Evolutionary conservation across 768 basidiomycete genomes (phyloP).

Genomic region (Lactarius quietus): DNA sequence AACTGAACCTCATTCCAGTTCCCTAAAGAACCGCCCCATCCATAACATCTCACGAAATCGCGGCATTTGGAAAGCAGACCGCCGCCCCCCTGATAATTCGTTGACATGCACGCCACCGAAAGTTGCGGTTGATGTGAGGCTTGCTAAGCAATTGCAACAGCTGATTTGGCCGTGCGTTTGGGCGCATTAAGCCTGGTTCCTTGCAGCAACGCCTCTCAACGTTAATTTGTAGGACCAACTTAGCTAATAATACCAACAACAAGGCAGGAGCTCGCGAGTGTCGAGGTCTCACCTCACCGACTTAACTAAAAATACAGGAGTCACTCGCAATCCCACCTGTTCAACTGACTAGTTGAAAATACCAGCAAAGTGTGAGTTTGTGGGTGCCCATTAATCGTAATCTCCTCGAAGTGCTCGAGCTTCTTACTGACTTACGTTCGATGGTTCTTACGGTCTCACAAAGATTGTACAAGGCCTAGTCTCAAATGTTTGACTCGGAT

Average conservation of each 20-base stretch:
- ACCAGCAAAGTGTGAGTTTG: neutral
- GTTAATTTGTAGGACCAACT: neutral
- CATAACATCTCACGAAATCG: neutral
- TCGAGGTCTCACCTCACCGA: no score
- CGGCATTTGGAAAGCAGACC: neutral
- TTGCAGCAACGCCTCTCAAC: neutral
- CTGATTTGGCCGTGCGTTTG: neutral
- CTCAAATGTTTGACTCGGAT: neutral
- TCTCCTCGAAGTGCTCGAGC: neutral
- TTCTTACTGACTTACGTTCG: neutral
- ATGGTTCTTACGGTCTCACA: neutral
- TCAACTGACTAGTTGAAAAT: neutral
- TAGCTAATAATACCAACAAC: neutral
- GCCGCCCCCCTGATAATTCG: no score
- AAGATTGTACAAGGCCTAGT: neutral
- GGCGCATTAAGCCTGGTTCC: neutral
- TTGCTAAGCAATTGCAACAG: neutral
- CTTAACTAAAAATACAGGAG: no score
- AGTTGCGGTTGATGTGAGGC: neutral
- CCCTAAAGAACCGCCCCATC: neutral
- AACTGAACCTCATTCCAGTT: neutral
- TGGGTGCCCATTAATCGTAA: neutral
- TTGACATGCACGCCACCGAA: neutral
- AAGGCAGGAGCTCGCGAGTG: no score
- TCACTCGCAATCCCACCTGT: no score